These are phyloP conservation scores for Lentinula novae-zelandiae DNA, from an alignment of 1,284 basidiomycete genomes.

Conservation along the genomic window DNA sequence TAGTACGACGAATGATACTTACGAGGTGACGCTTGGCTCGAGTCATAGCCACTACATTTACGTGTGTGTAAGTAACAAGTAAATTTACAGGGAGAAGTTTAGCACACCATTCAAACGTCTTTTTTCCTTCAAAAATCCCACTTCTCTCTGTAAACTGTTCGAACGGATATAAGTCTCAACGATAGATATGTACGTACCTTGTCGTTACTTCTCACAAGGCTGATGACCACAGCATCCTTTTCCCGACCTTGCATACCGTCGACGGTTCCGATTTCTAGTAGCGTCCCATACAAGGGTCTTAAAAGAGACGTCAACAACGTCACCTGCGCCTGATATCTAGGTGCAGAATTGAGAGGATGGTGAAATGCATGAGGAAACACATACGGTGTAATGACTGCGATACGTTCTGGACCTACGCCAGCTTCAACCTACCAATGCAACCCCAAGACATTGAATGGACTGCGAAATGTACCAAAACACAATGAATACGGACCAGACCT, in stretches of 20 bases:
- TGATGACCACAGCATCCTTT: slow-evolving; percentile 87
- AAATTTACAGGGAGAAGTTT: neutral
- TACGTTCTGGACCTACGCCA: slow-evolving; percentile 71
- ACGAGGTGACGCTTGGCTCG: slow-evolving; percentile 87
- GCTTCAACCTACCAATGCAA: slow-evolving; percentile 49
- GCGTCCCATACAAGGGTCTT: slow-evolving; percentile 61
- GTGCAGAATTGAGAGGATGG: neutral
- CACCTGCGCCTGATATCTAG: slow-evolving; percentile 84
- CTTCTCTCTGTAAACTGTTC: slow-evolving; percentile 57
- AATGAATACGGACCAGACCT: slow-evolving; percentile 55
- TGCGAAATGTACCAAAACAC: neutral
- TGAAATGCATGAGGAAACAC: neutral
- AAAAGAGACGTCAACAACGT: slow-evolving; percentile 73
- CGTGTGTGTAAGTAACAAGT: slow-evolving; percentile 1
- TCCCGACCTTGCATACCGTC: slow-evolving; percentile 95
- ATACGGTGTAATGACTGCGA: slow-evolving; percentile 84
- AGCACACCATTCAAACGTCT: slow-evolving; percentile 78
- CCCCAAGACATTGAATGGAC: too few species aligned
- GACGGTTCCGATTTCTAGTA: slow-evolving; percentile 86
- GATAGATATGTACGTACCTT: slow-evolving; percentile 39
- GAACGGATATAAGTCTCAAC: neutral
- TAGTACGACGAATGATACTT: slow-evolving; percentile 19
- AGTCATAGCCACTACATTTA: slow-evolving; percentile 81
- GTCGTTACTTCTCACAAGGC: slow-evolving; percentile 85
- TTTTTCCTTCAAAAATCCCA: slow-evolving; percentile 91